Evolutionary conservation across 441 rosid species (phyloP), one percentile per base, ranked within the genome.

Genomic region (Hura crepitans): DNA sequence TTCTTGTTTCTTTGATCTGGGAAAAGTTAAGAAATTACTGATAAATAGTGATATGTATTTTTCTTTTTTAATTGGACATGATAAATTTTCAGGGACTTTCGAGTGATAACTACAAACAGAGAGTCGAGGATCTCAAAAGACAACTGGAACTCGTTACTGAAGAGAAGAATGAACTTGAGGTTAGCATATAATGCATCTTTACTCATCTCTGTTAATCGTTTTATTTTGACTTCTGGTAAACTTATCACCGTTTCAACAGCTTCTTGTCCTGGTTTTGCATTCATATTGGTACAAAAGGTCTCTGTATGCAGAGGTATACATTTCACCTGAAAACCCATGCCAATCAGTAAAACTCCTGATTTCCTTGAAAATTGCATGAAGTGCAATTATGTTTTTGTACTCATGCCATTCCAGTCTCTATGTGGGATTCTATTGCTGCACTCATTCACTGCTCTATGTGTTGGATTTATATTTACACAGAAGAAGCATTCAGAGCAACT

Each of bases 81-180:
- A 30, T 47, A 18, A 43, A 33, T 42, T 69, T 17, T 72, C 81
- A 89, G 95, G 89, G 66, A 54, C 56, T 47, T 61, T 70, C 76
- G 33, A 73, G 71, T 72, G 78, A 76, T 71, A 72, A 66, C 22
- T 50, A 67, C 73, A 70, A 62, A 73, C 63, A 78, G 76, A 89
- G 88, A 77, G 74, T 87, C 63, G 80, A 84, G 78, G 73, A 85
- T 77, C 87, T 91, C 62, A 91, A 75, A 82, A 82, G 65, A 74
- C 87, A 85, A 72, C 71, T 87, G 71, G 85, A 88, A 71, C 67
- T 83, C 43, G 76, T 88, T 45, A 76, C 68, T 23, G 76, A 65
- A 70, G 93, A 91, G 78, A 89, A 87, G 76, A 77, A 83, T 68
- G 83, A 79, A 65, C 77, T 87, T 27, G 78, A 91, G 95, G 98